Conservation (phyloP, 805 yeast genomes). For the Candida ulmi region DNA sequence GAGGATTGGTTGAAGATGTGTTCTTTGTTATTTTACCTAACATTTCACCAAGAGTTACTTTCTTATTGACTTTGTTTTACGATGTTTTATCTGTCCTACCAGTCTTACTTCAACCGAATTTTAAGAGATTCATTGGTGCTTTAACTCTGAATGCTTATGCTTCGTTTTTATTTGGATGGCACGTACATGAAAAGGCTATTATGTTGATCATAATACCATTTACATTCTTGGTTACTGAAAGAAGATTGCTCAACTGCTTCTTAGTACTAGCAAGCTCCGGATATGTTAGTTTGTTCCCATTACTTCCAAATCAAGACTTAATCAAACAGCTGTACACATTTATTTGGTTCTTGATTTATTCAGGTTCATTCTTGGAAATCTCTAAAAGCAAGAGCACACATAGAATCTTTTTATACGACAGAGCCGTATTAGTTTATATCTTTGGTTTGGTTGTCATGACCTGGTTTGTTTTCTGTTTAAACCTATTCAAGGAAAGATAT, state of each 20-base stretch:
- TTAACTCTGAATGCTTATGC: slow-evolving; percentile 87
- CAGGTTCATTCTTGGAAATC: slow-evolving; percentile 66
- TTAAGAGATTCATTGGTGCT: slow-evolving; percentile 74
- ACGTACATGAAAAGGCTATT: slow-evolving; percentile 97
- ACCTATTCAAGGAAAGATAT: slow-evolving; percentile 50
- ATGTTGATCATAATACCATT: slow-evolving; percentile 84
- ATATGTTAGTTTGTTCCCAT: slow-evolving; percentile 82
- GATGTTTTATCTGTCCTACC: slow-evolving; percentile 77
- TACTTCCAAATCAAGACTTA: slow-evolving; percentile 73
- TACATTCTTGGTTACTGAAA: slow-evolving; percentile 66
- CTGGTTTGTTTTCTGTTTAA: slow-evolving; percentile 38
- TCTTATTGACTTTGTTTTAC: slow-evolving; percentile 75
- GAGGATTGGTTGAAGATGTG: slow-evolving; percentile 91
- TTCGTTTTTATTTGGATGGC: slow-evolving; percentile 95
- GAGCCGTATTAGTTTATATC: slow-evolving; percentile 62
- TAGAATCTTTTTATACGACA: slow-evolving; percentile 61
- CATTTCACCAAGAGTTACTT: slow-evolving; percentile 72
- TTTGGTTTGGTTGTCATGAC: slow-evolving; percentile 65
- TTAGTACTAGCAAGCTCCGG: slow-evolving; percentile 73
- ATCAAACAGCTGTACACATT: slow-evolving; percentile 73
- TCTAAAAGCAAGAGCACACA: slow-evolving; percentile 37
- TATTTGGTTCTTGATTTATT: slow-evolving; percentile 79
- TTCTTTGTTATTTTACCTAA: slow-evolving; percentile 76
- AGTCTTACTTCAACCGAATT: slow-evolving; percentile 62
- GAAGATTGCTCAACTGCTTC: slow-evolving; percentile 66